Evolutionary conservation across 2,329 filamentous ascomycete genomes (phyloP).

Genomic region (Penicillium paneum): DNA sequence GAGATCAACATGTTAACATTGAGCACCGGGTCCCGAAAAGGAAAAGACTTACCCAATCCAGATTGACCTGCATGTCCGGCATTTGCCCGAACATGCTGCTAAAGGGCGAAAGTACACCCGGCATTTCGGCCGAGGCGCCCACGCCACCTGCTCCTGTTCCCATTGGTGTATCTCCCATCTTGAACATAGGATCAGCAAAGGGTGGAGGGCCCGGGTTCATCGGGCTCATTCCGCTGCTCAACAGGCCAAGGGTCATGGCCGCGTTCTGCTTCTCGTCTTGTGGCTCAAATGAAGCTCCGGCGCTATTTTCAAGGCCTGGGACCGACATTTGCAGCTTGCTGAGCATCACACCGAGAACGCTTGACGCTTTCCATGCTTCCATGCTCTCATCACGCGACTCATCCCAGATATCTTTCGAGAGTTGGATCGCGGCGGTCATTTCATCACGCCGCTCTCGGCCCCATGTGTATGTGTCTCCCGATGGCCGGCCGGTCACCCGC

Average conservation of each 20-base stretch:
- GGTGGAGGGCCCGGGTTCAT: slow-evolving; percentile 32
- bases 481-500: slow-evolving; percentile 31
- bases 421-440: slow-evolving; percentile 73
- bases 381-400: slow-evolving; percentile 72
- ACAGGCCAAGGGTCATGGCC: slow-evolving; percentile 67
- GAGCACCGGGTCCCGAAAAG: neutral
- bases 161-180: slow-evolving; percentile 30
- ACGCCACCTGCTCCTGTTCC: slow-evolving; percentile 22
- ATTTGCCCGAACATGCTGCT: slow-evolving; percentile 54
- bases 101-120: slow-evolving; percentile 52
- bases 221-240: slow-evolving; percentile 61
- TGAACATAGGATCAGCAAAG: slow-evolving; percentile 31
- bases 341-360: slow-evolving; percentile 78
- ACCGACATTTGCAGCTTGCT: slow-evolving; percentile 60
- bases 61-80: slow-evolving; percentile 55
- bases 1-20: slow-evolving; percentile 25
- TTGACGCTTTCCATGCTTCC: slow-evolving; percentile 84
- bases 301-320: slow-evolving; percentile 25
- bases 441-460: slow-evolving; percentile 56
- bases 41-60: slow-evolving; percentile 59
- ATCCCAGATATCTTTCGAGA: slow-evolving; percentile 75
- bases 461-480: slow-evolving; percentile 47
- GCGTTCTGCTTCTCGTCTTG: slow-evolving; percentile 62
- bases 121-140: slow-evolving; percentile 32
- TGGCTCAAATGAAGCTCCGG: slow-evolving; percentile 32